Conservation (phyloP, 176 grass and related monocot species). For the Oryza nivara region DNA sequence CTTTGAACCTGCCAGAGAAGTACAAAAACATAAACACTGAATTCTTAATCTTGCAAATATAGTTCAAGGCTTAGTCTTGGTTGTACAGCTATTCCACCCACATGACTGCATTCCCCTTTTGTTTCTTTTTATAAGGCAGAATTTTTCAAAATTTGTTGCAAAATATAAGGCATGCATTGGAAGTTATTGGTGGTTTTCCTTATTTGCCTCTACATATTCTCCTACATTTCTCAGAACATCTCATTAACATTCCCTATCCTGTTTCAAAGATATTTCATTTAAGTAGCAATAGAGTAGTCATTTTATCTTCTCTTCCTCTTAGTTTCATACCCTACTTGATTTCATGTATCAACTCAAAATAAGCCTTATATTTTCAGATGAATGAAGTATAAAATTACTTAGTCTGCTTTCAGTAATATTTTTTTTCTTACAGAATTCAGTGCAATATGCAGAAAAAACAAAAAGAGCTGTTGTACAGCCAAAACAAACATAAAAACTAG, state of each 20-base stretch:
- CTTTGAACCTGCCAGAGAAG: slow-evolving; percentile 63
- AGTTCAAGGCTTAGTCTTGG: background rate
- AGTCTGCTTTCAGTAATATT: background rate
- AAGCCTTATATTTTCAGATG: background rate
- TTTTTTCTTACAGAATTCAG: slow-evolving; percentile 25
- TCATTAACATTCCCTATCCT: background rate
- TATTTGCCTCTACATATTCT: too few species aligned
- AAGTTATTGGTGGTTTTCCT: background rate
- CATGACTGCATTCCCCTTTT: background rate
- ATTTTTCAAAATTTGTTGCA: background rate
- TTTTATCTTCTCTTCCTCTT: background rate
- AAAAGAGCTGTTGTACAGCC: background rate
- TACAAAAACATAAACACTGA: slow-evolving; percentile 26
- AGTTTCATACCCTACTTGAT: background rate
- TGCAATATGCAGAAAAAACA: slow-evolving; percentile 17
- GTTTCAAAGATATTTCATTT: background rate
- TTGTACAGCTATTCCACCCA: background rate
- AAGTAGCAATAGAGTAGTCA: background rate
- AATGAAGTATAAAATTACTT: background rate
- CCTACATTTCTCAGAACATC: background rate
- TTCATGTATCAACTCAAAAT: background rate
- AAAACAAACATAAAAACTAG: background rate
- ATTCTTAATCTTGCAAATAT: background rate
- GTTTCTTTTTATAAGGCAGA: background rate
- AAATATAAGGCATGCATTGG: background rate